Conservation (phyloP, 805 yeast species). For the Tetrapisispora phaffii region DNA sequence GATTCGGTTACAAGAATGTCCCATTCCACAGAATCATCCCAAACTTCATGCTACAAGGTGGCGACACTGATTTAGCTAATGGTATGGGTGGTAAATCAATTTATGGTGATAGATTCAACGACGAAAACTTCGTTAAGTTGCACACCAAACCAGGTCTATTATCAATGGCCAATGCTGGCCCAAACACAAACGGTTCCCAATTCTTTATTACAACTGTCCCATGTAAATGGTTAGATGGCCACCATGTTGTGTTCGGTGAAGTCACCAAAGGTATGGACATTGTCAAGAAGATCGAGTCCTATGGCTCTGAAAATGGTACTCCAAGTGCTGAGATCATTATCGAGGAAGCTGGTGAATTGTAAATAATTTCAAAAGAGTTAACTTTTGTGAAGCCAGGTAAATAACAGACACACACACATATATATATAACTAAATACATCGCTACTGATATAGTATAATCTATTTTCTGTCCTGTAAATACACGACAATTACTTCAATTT, state of each 20-base stretch:
- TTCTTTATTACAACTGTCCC: conserved; percentile 78
- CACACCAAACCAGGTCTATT: conserved; percentile 75
- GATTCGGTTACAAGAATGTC: conserved; percentile 72
- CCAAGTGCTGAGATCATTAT: conserved; percentile 56
- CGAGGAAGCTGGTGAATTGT: conserved; percentile 46
- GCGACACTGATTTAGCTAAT: conserved; percentile 76
- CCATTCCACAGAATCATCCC: conserved; percentile 92
- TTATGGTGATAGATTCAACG: conserved; percentile 57
- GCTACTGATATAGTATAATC: no score
- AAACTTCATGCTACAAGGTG: conserved; percentile 94
- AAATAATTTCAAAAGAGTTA: not conserved
- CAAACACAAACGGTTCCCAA: conserved; percentile 87
- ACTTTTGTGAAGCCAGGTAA: not conserved
- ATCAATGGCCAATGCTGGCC: conserved; percentile 92
- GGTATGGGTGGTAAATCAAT: conserved; percentile 92
- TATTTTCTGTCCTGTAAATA: no score
- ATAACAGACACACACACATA: not conserved
- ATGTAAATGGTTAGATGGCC: conserved; percentile 71
- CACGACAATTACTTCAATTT: no score
- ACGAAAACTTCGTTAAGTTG: conserved; percentile 54
- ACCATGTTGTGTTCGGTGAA: conserved; percentile 73
- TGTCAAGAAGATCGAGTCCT: conserved; percentile 50
- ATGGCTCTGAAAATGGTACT: conserved; percentile 59
- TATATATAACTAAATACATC: not conserved
- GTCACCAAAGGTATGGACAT: conserved; percentile 54